Evolutionary conservation across 345 rosid genomes (phyloP).

Genomic region (Salix suchowensis): DNA sequence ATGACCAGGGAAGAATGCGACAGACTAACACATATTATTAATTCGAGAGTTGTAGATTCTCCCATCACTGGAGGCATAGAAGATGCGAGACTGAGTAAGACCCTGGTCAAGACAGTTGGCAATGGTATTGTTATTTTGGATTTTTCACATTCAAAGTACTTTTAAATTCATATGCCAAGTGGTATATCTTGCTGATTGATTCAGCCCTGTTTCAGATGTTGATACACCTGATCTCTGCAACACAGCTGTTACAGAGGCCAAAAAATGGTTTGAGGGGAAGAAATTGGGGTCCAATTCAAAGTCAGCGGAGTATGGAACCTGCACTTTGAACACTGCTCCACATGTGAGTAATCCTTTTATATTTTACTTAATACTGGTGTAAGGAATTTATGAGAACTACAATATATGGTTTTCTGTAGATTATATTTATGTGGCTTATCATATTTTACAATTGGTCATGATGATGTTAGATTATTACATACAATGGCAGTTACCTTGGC

Average conservation of each 20-base stretch:
- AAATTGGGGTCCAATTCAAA: slow-evolving; percentile 55
- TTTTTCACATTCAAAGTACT: slow-evolving; percentile 12
- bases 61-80: slow-evolving; percentile 22
- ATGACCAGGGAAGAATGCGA: slow-evolving; percentile 78
- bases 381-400: neutral
- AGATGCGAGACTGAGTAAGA: slow-evolving; percentile 23
- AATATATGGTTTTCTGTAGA: neutral
- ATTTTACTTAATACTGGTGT: neutral
- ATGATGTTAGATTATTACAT: neutral
- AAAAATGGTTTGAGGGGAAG: slow-evolving; percentile 74
- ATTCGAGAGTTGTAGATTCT: slow-evolving; percentile 59
- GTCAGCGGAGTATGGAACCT: slow-evolving; percentile 41
- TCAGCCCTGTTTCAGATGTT: slow-evolving; percentile 32
- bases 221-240: slow-evolving; percentile 40
- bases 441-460: neutral
- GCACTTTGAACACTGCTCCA: slow-evolving; percentile 31
- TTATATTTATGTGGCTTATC: neutral
- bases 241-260: slow-evolving; percentile 68
- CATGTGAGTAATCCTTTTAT: slow-evolving; percentile 37
- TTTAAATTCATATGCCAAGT: neutral
- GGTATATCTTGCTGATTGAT: slow-evolving; percentile 5
- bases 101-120: slow-evolving; percentile 17
- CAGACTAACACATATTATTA: slow-evolving; percentile 57
- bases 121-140: slow-evolving; percentile 38
- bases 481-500: neutral